Base-by-base conservation (phyloP, 805 yeast genomes). In the Saccharomycopsis babjevae region DNA sequence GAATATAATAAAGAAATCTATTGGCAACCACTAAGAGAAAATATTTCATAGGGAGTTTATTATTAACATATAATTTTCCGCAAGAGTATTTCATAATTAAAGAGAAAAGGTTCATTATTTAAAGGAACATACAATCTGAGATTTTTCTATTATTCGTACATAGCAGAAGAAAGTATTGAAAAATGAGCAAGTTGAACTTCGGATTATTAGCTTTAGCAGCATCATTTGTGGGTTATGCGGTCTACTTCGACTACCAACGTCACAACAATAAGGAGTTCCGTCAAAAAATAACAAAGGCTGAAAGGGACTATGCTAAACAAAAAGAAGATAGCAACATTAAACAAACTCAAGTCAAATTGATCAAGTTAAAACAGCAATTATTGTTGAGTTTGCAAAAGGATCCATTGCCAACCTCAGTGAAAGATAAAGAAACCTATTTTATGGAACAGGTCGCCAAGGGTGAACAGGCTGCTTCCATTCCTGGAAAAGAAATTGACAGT, bases 181-280 rank as follows among this genome's bases (percentile, higher is more conserved):
- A 40, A 52, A 60, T 63, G 65, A 56, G 59, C 30, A 61, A 59
- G 34, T 32, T 57, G 36, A 62, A 59, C 16, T 56, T 74, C 10
- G 67, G 74, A 18, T 55, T 72, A 50, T 73, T 79, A 38, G 69
- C 79, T 56, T 76, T 80, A 20, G 81, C 85, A 32, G 74, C 84
- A 34, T 84, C 86, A 42, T 71, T 79, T 18, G 72, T 83, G 57
- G 90, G 88, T 18, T 93, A 94, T 75, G 89, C 93, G 61, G 77
- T 83, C 43, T 94, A 89, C 77, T 96, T 96, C 70, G 99, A 94
- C 76, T 88, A 91, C 79, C 81, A 81, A 75, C 89, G 99, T 76
- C 88, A 98, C 76, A 79, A 79, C 74, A 83, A 87, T 61, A 73
- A 88, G 22, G 88, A 83, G 61, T 96, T 94, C 80, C 88, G 99